These are phyloP conservation scores for Austroboletus eburneus DNA, from an alignment of 768 basidiomycete species.

Conservation along the genomic window DNA sequence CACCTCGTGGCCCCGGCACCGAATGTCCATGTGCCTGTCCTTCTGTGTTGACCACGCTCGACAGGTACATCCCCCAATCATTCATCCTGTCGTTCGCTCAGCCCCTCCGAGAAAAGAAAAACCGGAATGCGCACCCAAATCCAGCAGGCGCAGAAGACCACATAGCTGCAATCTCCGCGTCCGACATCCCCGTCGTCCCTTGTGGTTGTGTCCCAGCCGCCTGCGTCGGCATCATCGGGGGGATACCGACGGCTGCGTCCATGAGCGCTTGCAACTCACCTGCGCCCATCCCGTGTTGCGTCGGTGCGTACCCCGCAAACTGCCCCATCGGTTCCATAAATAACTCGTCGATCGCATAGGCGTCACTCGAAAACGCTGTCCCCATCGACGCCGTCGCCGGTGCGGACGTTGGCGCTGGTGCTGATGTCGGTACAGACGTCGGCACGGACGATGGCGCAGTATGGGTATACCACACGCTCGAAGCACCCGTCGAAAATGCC, in stretches of 20 bases:
- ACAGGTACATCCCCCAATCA: slow-evolving; percentile 39
- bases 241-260: slow-evolving; percentile 2
- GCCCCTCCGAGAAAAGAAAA: background rate
- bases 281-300: background rate
- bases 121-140: slow-evolving; percentile 47
- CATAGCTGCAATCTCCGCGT: slow-evolving; percentile 47
- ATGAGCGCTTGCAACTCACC: slow-evolving; percentile 15
- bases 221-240: no score
- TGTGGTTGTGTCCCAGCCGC: background rate
- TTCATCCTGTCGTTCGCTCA: slow-evolving; percentile 35
- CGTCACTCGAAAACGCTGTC: slow-evolving; percentile 3
- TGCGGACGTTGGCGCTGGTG: no score
- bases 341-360: slow-evolving; percentile 21
- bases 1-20: no score
- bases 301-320: no score
- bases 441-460: background rate
- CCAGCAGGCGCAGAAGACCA: slow-evolving; percentile 59
- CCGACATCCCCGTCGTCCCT: slow-evolving; percentile 9
- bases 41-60: no score
- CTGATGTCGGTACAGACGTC: background rate
- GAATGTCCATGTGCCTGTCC: no score
- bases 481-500: slow-evolving; percentile 2
- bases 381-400: no score
- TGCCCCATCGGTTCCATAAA: slow-evolving; percentile 22
- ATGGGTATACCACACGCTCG: slow-evolving; percentile 24